These are phyloP conservation scores for Agrocybe chaxingu DNA, from an alignment of 768 basidiomycete species.

Conservation along the genomic window DNA sequence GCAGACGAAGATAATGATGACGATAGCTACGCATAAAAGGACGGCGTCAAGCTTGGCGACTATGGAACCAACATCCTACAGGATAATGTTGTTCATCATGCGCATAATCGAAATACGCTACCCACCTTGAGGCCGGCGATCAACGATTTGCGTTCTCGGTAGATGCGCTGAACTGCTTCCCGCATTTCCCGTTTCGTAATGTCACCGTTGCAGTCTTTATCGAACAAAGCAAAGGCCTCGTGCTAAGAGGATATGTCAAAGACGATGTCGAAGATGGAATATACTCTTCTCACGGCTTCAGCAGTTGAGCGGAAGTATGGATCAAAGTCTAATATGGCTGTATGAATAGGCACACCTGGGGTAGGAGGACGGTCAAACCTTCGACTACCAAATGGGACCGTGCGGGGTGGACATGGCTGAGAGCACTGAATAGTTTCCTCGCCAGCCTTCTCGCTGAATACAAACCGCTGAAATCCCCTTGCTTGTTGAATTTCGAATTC, in stretches of 20 bases:
- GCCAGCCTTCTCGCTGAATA: conserved; percentile 67
- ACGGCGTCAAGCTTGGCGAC: conserved; percentile 80
- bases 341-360: neutral
- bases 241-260: conserved; percentile 35
- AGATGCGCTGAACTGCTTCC: conserved; percentile 77
- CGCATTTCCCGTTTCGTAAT: conserved; percentile 78
- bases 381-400: conserved; percentile 64
- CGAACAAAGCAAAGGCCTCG: conserved; percentile 67
- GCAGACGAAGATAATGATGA: conserved; percentile 63
- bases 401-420: conserved; percentile 59
- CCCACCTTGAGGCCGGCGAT: conserved; percentile 66
- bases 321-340: conserved; percentile 55
- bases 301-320: conserved; percentile 70
- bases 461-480: conserved; percentile 50
- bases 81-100: neutral
- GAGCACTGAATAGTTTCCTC: conserved; percentile 59
- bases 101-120: conserved; percentile 1
- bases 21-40: conserved; percentile 52
- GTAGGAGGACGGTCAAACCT: conserved; percentile 31
- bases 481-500: conserved; percentile 56
- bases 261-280: conserved; percentile 6
- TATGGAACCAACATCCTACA: conserved; percentile 65
- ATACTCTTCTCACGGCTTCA: conserved; percentile 56
- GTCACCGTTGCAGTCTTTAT: conserved; percentile 83
- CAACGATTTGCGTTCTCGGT: conserved; percentile 71